Base-by-base conservation (phyloP, 306 rosid genomes). In the Rosa lucieae region DNA sequence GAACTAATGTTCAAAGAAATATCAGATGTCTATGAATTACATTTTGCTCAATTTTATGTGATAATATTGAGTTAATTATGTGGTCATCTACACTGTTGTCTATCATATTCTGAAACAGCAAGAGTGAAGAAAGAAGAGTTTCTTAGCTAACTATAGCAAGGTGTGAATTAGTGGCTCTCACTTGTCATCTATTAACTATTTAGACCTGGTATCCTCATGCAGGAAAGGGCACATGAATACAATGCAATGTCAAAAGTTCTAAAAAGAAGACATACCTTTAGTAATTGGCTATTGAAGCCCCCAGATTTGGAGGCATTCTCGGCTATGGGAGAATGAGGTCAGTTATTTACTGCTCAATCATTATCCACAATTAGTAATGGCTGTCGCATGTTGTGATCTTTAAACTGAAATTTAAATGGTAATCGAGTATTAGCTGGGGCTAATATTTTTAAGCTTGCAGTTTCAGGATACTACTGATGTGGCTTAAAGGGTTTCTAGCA, bases 141-240 rank as follows among this genome's bases (percentile, higher is more conserved):
- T 55, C 65, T 35, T 32, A 8, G 37, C 20, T 58, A 23, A 75
- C 67, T 53, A 12, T 55, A 32, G 62, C 32, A 35, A 73, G 66
- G 66, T 37, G 77, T 37, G n/a, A 5, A 51, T 51, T 17, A 53
- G 17, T 21, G 53, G 51, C 77, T 43, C 73, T 79, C 70, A 23
- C 46, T 1, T 77, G 0, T 42, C 71, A 29, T 76, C 12, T 70
- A 40, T 72, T 49, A 52, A 81, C 75, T 46, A 80, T 74, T 48
- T 70, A 75, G 43, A 44, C 79, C 59, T 51, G 8, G 21, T 80
- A 17, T 80, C 73, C 47, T 61, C 67, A 66, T 83, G 84, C 90
- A 95, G 99, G 97, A 92, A 15, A 82, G 70, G 52, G 91, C 89
- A 15, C 80, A 76, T 67, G 92, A 85, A 69, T 95, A 92, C 86